Base-by-base conservation (phyloP, 2,329 filamentous ascomycete species). In the Kalmusia sp. region DNA sequence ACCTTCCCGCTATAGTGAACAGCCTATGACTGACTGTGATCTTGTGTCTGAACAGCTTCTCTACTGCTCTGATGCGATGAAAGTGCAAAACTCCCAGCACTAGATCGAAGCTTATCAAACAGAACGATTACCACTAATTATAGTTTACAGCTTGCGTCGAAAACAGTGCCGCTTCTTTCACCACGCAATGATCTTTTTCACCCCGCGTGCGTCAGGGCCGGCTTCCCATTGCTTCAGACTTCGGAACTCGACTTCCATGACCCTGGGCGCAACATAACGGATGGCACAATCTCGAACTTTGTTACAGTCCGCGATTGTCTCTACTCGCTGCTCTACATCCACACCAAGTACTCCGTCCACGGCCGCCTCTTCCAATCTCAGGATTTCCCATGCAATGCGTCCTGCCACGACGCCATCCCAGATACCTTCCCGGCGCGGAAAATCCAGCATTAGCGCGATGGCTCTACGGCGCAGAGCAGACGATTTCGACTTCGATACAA, bases 371-470 rank as follows among this genome's bases (percentile, higher is more conserved):
- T 73, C 70, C 15, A 72, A 27, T 19, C 35, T 51, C 52, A 71
- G 56, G 5, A 58, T 54, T 43, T 65, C 63, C 43, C 53, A 57
- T 2, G 67, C 70, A 22, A 73, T 60, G 19, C 61, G 52, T 0
- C 69, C 72, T 84, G 85, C 87, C 83, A 91, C 66, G 80, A 90
- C 1, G 83, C 87, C 64, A 84, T 79, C 37, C 73, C 77, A 68
- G 85, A 89, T 2, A 74, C 82, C 17, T 66, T 71, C 17, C 81
- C 85, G 59, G 6, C 70, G 49, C 2, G 70, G 68, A 43, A 65
- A 63, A 15, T 61, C 54, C 3, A 69, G 37, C 53, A 72, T 61
- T 19, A 72, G 46, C 0, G 51, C 53, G 7, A 70, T 57, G 5
- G 70, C 67, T 30, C 57, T 60, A 3, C 61, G 64, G 8, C 70